Evolutionary conservation across 495 filamentous ascomycete species (phyloP).

Genomic region (Penicillium canescens): DNA sequence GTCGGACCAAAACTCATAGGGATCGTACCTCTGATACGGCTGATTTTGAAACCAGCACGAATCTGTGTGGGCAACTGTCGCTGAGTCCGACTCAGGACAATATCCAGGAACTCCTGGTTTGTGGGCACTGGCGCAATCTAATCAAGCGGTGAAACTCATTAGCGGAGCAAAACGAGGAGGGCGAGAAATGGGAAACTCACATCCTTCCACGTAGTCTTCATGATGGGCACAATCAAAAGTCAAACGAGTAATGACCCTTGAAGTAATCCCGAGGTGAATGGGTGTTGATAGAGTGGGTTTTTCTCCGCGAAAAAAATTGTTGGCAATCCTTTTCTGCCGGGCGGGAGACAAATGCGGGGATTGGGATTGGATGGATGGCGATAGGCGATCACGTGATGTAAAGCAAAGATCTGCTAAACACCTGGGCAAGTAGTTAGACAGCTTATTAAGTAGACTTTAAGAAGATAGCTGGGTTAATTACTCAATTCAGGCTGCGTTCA

Average conservation of each 20-base stretch:
- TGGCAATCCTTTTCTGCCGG: conserved; percentile 36
- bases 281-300: conserved; percentile 24
- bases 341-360: conserved; percentile 37
- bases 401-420: not conserved
- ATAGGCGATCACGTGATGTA: conserved; percentile 19
- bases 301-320: conserved; percentile 33
- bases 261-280: conserved; percentile 19
- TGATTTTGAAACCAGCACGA: conserved; percentile 93
- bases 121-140: conserved; percentile 88
- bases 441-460: not conserved
- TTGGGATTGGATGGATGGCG: conserved; percentile 18
- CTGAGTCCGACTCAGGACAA: conserved; percentile 93
- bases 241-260: conserved; percentile 23
- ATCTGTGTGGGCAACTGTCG: conserved; percentile 94
- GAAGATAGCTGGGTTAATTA: not conserved
- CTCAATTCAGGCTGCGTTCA: conserved; percentile 8
- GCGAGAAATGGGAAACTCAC: conserved; percentile 25
- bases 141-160: conserved; percentile 37
- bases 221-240: conserved; percentile 46
- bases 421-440: too few species aligned
- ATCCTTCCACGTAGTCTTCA: conserved; percentile 77
- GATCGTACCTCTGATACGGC: conserved; percentile 74
- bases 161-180: conserved; percentile 4
- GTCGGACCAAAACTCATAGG: not conserved
- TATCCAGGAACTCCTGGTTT: conserved; percentile 93